A percentile compares a stretch with the other conserved stretches of the same genome.
These are phyloP conservation scores for Quambalaria eucalypti DNA, from an alignment of 1,284 basidiomycete species.

Conservation along the genomic window DNA sequence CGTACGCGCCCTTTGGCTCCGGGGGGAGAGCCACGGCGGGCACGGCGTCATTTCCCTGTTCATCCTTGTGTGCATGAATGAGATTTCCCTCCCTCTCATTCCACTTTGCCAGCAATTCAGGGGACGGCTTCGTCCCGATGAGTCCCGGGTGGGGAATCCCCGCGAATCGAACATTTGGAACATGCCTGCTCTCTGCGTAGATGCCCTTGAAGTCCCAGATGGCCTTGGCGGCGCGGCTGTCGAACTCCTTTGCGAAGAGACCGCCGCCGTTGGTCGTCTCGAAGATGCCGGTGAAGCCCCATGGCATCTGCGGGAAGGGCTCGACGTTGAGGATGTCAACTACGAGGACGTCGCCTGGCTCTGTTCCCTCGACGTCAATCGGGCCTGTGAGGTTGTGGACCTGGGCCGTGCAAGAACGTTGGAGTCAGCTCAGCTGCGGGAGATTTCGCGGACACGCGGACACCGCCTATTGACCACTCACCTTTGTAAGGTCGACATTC, in stretches of 20 bases:
- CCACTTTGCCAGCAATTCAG: conserved; percentile 64
- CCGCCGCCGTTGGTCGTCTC: conserved; percentile 51
- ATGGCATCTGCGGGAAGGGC: conserved; percentile 67
- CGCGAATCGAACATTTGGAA: conserved; percentile 68
- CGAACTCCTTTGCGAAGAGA: conserved; percentile 62
- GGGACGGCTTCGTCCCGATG: conserved; percentile 66
- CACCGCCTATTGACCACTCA: neutral
- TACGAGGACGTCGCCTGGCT: conserved; percentile 68
- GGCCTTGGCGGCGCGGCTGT: conserved; percentile 60
- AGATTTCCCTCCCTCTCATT: conserved; percentile 62
- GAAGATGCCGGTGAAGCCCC: conserved; percentile 58
- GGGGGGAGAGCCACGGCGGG: conserved; percentile 64
- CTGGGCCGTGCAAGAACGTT: conserved; percentile 54
- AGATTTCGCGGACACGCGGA: no score
- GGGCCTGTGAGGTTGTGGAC: conserved; percentile 68
- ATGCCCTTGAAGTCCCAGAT: conserved; percentile 14
- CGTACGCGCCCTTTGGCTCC: conserved; percentile 57
- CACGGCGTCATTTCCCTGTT: conserved; percentile 49
- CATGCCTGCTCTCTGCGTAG: conserved; percentile 52
- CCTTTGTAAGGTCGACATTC: conserved; percentile 38
- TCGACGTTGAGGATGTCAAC: conserved; percentile 68
- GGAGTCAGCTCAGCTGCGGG: conserved; percentile 45
- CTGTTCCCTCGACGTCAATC: conserved; percentile 63
- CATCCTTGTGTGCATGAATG: conserved; percentile 53
- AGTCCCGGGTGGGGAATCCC: conserved; percentile 68